phyloP scores from a whole-genome alignment of 2,329 filamentous ascomycete species.

The Cadophora sp. region DNA sequence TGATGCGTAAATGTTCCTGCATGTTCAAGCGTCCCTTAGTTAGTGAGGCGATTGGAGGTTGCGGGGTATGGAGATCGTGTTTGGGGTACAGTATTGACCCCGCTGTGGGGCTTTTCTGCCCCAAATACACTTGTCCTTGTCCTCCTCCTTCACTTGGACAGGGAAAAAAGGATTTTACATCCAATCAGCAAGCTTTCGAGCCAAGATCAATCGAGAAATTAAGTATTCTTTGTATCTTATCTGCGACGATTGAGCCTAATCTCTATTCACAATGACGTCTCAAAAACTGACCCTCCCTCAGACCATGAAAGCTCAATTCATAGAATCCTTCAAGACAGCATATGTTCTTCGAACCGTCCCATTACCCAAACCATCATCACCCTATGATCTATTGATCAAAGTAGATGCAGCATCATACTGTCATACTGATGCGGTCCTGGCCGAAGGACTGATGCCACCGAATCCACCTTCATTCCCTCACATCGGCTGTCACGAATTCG shows the following conservation, averaged over 20 bases:
- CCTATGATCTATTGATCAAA: slow-evolving; percentile 52
- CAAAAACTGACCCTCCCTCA: slow-evolving; percentile 8
- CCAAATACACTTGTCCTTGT: background rate
- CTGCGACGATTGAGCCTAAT: background rate
- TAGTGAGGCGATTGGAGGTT: background rate
- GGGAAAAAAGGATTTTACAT: background rate
- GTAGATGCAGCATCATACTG: slow-evolving; percentile 54
- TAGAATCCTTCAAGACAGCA: slow-evolving; percentile 51
- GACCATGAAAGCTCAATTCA: slow-evolving; percentile 51
- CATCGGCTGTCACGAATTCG: slow-evolving; percentile 54
- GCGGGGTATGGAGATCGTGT: background rate
- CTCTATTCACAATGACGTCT: slow-evolving; percentile 9
- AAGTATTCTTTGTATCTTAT: background rate
- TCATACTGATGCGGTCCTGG: slow-evolving; percentile 24
- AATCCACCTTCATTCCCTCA: slow-evolving; percentile 53
- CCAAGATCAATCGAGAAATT: no score
- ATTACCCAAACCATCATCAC: slow-evolving; percentile 43
- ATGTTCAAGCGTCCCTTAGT: background rate
- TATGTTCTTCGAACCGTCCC: slow-evolving; percentile 49
- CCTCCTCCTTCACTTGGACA: background rate
- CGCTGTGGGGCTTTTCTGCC: slow-evolving; percentile 6
- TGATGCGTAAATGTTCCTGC: background rate
- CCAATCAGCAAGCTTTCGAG: background rate
- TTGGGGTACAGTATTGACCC: background rate
- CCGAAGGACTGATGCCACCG: slow-evolving; percentile 46